Evolutionary conservation across 148 eudicot species (phyloP), one percentile per base, ranked within the genome.

Genomic region (Rheum nobile): DNA sequence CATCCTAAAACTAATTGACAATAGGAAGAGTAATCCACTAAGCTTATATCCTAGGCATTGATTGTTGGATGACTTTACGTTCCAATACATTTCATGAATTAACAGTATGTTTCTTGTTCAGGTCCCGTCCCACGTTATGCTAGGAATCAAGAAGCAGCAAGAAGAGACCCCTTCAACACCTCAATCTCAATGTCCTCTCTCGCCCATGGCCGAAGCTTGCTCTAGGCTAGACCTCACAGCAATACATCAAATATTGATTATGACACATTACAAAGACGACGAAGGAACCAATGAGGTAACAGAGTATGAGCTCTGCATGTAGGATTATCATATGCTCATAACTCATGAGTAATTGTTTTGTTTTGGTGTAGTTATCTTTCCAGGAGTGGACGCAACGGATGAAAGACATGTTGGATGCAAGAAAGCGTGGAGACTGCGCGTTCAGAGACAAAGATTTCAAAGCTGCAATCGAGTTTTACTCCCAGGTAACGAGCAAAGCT

Each of bases 311-410:
- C 10, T 41, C 48, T n/a, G 21, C 9, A 39, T 71, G 9, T 6
- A 8, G 16, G 12, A 32, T 69, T 16, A 12, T n/a, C 9, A 69
- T 21, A 29, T 17, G 31, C 47, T 71, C 6, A 8, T 41, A n/a
- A n/a, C n/a, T 11, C 13, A 12, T 63, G 17, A 26, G 16, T 26
- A 26, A 16, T 3, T 48, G 55, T 0, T 28, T 12, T n/a, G n/a
- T n/a, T 1, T 35, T 73, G 67, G 54, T 79, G 70, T 80, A 91
- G 97, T 83, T 91, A 54, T 92, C 96, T 44, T 92, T 92, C 81
- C 97, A 92, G 87, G 97, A 88, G 78, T 92, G 97, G 97, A 92
- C 97, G 34, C 93, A 92, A 67, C 97, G 90, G 78, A 90, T 92
- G 96, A 85, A 86, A 84, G 96, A 92, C 71, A 88, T 90, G 93